Conservation (phyloP, 202 grass and related monocot genomes). For the Miscanthus sacchariflorus region DNA sequence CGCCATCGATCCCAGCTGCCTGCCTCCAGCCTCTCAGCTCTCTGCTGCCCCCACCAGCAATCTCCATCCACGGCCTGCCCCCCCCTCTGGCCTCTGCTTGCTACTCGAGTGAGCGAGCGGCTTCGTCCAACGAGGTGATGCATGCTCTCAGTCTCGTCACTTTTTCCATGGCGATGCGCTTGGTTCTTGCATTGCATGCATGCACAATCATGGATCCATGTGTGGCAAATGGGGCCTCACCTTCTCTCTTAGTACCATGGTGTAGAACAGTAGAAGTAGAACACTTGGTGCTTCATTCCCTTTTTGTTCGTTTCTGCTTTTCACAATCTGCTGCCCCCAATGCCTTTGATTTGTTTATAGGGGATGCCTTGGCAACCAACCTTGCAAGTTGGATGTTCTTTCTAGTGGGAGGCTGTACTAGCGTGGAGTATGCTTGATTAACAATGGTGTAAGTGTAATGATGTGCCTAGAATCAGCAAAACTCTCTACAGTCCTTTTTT, state of each 20-base stretch:
- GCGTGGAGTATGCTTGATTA: background rate
- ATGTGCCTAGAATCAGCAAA: background rate
- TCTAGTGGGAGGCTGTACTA: background rate
- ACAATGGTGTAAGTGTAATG: constrained; percentile 26
- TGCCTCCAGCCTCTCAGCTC: background rate
- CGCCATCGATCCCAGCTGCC: constrained; percentile 4
- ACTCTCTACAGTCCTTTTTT: background rate
- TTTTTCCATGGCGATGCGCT: background rate
- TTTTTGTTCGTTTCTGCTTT: constrained; percentile 10
- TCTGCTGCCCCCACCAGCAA: constrained; percentile 47
- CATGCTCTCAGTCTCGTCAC: constrained; percentile 13
- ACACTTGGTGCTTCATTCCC: background rate
- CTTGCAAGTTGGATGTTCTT: constrained; percentile 26
- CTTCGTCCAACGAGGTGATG: constrained; percentile 39
- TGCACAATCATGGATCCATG: constrained; percentile 4
- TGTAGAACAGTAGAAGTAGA: background rate
- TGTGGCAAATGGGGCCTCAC: constrained; percentile 28
- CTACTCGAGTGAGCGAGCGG: constrained; percentile 8
- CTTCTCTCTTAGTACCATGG: background rate
- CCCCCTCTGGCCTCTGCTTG: background rate
- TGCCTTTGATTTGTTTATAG: constrained; percentile 36
- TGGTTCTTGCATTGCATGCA: constrained; percentile 30
- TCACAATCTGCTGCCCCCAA: constrained; percentile 13
- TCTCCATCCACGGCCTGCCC: background rate
- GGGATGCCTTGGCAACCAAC: background rate